Conservation (phyloP, 352 stramenopile genomes). For the Phytophthora pinifolia region DNA sequence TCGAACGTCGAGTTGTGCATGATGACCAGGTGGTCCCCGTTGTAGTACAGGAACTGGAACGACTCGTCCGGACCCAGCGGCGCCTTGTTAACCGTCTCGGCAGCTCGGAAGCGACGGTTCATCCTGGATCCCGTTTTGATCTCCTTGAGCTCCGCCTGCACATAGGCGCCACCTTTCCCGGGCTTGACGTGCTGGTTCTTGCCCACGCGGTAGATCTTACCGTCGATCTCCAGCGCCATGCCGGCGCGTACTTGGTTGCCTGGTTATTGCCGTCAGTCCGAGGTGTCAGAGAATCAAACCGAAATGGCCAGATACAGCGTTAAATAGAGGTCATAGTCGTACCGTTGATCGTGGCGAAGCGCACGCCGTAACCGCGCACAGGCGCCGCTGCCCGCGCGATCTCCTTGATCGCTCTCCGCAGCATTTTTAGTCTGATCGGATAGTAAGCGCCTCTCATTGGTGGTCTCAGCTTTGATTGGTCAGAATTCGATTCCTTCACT, state of each 20-base stretch:
- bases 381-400: conserved; percentile 26
- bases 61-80: conserved; percentile 66
- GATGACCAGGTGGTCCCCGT: conserved; percentile 76
- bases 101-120: conserved; percentile 79
- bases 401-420: conserved; percentile 41
- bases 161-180: conserved; percentile 82
- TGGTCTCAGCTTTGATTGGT: conserved; percentile 4
- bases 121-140: conserved; percentile 87
- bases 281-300: neutral
- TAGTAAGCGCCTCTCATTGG: conserved; percentile 14
- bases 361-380: conserved; percentile 36
- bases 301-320: neutral
- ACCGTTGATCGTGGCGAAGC: conserved; percentile 78
- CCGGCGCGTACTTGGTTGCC: conserved; percentile 82
- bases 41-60: conserved; percentile 86
- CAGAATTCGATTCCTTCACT: conserved; percentile 13
- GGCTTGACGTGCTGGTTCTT: conserved; percentile 88
- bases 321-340: neutral
- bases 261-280: conserved; percentile 24
- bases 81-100: conserved; percentile 80
- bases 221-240: conserved; percentile 84
- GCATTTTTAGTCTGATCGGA: conserved; percentile 29
- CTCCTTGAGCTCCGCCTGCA: conserved; percentile 83
- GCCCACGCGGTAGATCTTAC: conserved; percentile 81
- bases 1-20: conserved; percentile 85